These are phyloP conservation scores for Fabrea salina DNA, from an alignment of 169 alveolate species.

Conservation along the genomic window DNA sequence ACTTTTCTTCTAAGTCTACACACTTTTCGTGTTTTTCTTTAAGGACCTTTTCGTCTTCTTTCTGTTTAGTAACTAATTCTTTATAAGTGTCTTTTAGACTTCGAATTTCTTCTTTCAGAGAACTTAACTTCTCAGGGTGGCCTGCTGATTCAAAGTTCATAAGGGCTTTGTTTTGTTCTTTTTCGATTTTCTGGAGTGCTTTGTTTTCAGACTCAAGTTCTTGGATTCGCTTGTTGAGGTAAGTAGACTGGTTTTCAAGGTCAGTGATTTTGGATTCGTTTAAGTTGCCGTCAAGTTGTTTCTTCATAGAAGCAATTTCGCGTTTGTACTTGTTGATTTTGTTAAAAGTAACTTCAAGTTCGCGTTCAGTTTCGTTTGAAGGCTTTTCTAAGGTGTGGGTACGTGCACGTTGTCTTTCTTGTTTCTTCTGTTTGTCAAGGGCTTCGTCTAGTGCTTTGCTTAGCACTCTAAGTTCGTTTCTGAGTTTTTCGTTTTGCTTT, in stretches of 20 bases:
- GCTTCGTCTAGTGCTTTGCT: constrained; percentile 54
- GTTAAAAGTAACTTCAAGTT: not conserved
- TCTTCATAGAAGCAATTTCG: constrained; percentile 56
- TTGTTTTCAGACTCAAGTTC: constrained; percentile 51
- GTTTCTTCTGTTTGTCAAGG: constrained; percentile 44
- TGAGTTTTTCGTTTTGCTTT: constrained; percentile 52
- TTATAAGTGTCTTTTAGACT: constrained; percentile 47
- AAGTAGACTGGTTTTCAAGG: constrained; percentile 59
- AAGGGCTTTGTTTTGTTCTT: constrained; percentile 55
- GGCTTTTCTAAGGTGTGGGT: not conserved
- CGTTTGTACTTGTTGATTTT: constrained; percentile 46
- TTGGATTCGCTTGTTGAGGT: constrained; percentile 44
- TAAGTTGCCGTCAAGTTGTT: constrained; percentile 59
- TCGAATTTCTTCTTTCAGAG: constrained; percentile 49
- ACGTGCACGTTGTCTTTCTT: constrained; percentile 3
- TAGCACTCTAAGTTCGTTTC: constrained; percentile 45
- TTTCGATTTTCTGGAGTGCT: constrained; percentile 47
- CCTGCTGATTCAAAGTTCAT: constrained; percentile 30
- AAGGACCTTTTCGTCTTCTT: constrained; percentile 54
- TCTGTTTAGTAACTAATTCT: constrained; percentile 38
- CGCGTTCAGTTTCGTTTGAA: constrained; percentile 20
- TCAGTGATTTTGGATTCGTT: constrained; percentile 46
- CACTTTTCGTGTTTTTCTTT: constrained; percentile 56
- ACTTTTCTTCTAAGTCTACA: constrained; percentile 55
- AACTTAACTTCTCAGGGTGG: constrained; percentile 43